Percentiles rank a stretch among this genome's conserved stretches.
Evolutionary conservation across 495 filamentous ascomycete species (phyloP).

Genomic region (Oidiodendron maius): DNA sequence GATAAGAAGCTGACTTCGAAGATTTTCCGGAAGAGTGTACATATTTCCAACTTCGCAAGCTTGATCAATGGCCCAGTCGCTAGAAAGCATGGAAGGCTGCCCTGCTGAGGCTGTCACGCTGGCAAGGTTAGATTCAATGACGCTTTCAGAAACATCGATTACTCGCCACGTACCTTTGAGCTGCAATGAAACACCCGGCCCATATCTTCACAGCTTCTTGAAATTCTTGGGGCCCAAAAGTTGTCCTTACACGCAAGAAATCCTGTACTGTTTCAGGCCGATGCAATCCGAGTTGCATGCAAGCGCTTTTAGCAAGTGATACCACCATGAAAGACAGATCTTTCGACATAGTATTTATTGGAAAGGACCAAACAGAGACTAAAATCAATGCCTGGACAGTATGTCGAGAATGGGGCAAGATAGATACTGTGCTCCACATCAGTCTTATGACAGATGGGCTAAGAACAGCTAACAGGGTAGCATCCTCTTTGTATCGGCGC

Average conservation of each 20-base stretch:
- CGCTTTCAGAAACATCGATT: too few relatives aligned
- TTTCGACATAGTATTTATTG: conserved; percentile 33
- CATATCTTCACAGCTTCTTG: conserved; percentile 2
- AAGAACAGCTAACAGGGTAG: conserved; percentile 35
- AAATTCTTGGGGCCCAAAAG: not conserved
- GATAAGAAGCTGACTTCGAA: not conserved
- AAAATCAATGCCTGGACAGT: conserved; percentile 43
- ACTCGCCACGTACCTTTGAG: conserved; percentile 3
- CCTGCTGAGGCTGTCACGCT: not conserved
- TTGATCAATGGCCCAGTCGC: not conserved
- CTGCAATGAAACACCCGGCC: conserved; percentile 1
- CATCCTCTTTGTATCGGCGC: conserved; percentile 29
- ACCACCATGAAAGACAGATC: conserved; percentile 37
- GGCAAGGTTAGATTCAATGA: too few relatives aligned
- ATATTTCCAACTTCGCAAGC: not conserved
- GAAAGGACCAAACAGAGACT: conserved; percentile 44
- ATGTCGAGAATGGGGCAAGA: conserved; percentile 34
- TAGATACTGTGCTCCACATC: conserved; percentile 35
- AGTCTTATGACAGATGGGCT: conserved; percentile 36
- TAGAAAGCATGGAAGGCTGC: not conserved
- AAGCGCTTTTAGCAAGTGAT: conserved; percentile 37
- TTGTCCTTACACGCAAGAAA: conserved; percentile 21
- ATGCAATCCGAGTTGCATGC: conserved; percentile 46
- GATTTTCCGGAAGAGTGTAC: not conserved
- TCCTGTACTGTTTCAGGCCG: conserved; percentile 43